Evolutionary conservation across 345 rosid species (phyloP), one percentile per base, ranked within the genome.

Genomic region (Hevea brasiliensis): DNA sequence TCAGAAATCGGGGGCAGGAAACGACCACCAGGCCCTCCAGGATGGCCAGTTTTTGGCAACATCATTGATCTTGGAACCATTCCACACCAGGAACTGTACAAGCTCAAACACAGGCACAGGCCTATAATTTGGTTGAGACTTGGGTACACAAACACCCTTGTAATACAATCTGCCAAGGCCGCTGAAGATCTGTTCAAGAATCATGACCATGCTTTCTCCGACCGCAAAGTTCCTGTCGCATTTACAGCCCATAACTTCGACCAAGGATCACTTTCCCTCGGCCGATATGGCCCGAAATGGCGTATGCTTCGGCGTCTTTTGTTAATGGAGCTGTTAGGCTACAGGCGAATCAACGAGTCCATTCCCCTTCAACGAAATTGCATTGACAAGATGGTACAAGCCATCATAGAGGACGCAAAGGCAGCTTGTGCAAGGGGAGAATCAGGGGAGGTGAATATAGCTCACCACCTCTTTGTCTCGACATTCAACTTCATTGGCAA

Each of bases 41-140:
- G 75, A 5, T 71, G 65, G 67, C 80, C 72, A 2, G 3, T 77
- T 32, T 18, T 77, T n/a, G 81, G 81, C 23, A 77, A 72, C 73
- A 47, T 77, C 2, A 24, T 77, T 4, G 73, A 77, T 55, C 76
- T 72, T 11, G 81, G 81, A 11, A 12, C 72, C 45, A n/a, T 42
- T 24, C 76, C 81, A 15, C 76, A 77, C 45, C 76, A 47, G 2
- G 50, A 66, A 13, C 6, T 77, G 13, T 64, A 66, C 68, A 35
- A 58, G 12, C 65, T 65, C 66, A n/a, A 44, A 21, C n/a, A 12
- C 4, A 65, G 56, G 42, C 51, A 77, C 27, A 76, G 80, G 0
- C 72, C 77, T 47, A 17, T 74, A 0, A 44, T 74, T 29, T 88
- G 82, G 74, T 72, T 80, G 18, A 56, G 40, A 37, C 71, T 65